These are phyloP conservation scores for Toxicodendron radicans DNA, from an alignment of 345 rosid species.

Conservation along the genomic window DNA sequence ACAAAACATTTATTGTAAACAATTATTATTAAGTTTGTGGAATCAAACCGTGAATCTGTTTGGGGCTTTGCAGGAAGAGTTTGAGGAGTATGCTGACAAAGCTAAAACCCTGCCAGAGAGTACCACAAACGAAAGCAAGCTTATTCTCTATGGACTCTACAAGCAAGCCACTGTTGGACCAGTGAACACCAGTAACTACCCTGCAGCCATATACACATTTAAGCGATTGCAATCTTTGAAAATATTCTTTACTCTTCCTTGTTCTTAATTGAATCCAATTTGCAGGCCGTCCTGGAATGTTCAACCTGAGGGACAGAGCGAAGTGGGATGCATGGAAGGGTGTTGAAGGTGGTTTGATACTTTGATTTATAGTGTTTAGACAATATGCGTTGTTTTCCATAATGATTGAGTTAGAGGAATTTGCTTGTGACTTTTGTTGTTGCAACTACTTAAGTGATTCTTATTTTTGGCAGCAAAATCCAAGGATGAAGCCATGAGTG, in stretches of 20 bases:
- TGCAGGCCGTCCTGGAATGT: constrained; percentile 89
- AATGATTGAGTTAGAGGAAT: background rate
- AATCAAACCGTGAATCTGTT: background rate
- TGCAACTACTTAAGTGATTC: background rate
- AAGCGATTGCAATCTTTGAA: background rate
- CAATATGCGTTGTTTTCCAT: background rate
- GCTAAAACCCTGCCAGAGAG: constrained; percentile 56
- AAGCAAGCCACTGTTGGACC: constrained; percentile 84
- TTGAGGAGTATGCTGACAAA: constrained; percentile 67
- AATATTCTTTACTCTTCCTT: background rate
- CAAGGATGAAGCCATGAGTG: constrained; percentile 69
- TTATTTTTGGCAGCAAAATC: constrained; percentile 50
- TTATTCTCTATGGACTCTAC: constrained; percentile 77
- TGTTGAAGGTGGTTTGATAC: constrained; percentile 59
- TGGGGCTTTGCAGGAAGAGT: constrained; percentile 59
- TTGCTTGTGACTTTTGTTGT: background rate
- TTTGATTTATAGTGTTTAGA: background rate
- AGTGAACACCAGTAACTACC: constrained; percentile 64
- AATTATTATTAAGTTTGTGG: background rate
- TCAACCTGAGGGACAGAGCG: constrained; percentile 73
- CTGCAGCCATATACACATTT: no score
- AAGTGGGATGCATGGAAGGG: constrained; percentile 99
- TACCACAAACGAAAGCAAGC: constrained; percentile 65
- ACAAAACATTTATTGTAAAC: no score
- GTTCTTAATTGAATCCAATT: background rate